Conservation (phyloP, 768 basidiomycete genomes). For the Russula ochroleuca region DNA sequence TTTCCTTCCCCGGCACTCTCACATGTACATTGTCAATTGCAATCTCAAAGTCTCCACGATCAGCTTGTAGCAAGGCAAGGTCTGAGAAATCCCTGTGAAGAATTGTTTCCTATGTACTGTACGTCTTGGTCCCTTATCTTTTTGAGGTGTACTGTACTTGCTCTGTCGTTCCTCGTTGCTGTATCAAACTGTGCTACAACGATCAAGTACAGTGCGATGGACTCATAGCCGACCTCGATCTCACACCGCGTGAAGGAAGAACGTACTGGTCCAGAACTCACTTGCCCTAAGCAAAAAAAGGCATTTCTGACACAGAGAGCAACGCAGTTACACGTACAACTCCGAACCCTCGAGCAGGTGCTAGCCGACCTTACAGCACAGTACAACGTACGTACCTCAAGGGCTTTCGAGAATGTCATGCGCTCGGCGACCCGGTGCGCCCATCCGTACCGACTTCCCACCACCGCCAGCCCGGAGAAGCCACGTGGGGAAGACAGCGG, state of each 20-base stretch:
- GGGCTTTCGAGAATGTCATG: not conserved
- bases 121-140: not conserved
- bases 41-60: no score
- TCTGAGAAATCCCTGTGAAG: not conserved
- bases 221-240: not conserved
- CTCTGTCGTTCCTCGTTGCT: not conserved
- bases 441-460: not conserved
- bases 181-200: not conserved
- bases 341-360: not conserved
- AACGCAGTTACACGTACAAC: not conserved
- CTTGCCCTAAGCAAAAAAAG: not conserved
- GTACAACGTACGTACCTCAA: not conserved
- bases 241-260: not conserved
- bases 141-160: not conserved
- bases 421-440: not conserved
- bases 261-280: no score
- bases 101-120: not conserved
- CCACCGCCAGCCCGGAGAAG: not conserved
- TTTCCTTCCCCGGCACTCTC: not conserved
- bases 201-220: not conserved
- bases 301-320: not conserved
- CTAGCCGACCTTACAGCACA: not conserved
- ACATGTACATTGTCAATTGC: no score
- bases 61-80: not conserved
- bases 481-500: not conserved